Evolutionary conservation across 495 filamentous ascomycete genomes (phyloP), one percentile per base, ranked within the genome.

Genomic region (Penicillium maclennaniae): DNA sequence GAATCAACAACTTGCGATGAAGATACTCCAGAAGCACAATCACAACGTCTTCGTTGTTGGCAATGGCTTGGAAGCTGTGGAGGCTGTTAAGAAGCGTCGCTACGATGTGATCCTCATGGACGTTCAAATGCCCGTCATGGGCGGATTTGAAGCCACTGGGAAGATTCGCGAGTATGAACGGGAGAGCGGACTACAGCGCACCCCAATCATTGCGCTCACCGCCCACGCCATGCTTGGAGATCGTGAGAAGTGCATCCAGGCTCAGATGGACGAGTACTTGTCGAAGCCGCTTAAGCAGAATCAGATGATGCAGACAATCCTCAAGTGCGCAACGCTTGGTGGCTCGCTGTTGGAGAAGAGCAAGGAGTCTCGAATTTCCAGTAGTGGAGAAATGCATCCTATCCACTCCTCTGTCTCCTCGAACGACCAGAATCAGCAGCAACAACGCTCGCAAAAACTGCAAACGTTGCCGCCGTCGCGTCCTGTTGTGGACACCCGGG

Each of bases 121-220:
- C 61, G 95, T 99, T 7, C 95, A 97, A 68, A 99, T 99, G 95
- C 95, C 95, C 19, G 86, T 97, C 54, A 97, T 99, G 92, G 95
- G 95, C 58, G 95, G 95, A 34, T 99, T 97, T 68, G 95, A 99
- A 71, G 90, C 95, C 36, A 99, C 95, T 17, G 90, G 85, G 48
- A 96, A 93, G 76, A 99, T 99, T 55, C 86, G 95, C 45, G 92
- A 96, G 61, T 97, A 89, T 62, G 95, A 99, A 66, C 83, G 85
- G 27, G 87, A 87, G 54, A 75, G 69, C 38, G 84, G 84, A 17
- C 77, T 89, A 7, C 83, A 87, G 51, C 83, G 92, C 20, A 95
- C 92, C 14, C 95, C 95, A 8, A 96, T 99, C 65, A 96, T 99
- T 60, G 95, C 95, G 4, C 81, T 99, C 10, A 99, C 95, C 3